phyloP scores from a whole-genome alignment of 2,329 filamentous ascomycete genomes.

The Hypoxylon sp. region DNA sequence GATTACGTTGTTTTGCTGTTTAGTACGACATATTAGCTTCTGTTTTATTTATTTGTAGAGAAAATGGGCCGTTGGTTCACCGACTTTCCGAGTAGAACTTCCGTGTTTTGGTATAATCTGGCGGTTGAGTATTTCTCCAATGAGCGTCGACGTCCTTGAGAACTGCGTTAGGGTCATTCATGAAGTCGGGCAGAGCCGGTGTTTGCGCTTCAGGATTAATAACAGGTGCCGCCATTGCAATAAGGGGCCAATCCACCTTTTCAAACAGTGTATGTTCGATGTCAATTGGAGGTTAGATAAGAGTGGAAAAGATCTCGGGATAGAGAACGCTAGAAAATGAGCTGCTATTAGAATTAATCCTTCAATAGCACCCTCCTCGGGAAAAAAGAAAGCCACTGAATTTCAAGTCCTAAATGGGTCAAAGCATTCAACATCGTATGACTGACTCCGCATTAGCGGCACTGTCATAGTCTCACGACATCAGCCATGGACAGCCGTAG shows the following conservation, averaged over 20 bases:
- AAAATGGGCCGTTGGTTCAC: neutral
- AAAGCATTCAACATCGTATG: neutral
- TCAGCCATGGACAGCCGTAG: too few relatives aligned
- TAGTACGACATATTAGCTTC: neutral
- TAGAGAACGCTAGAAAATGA: neutral
- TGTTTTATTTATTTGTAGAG: neutral
- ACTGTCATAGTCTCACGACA: neutral
- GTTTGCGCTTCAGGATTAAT: neutral
- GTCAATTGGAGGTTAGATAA: neutral
- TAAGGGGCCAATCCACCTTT: neutral
- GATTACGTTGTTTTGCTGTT: conserved; percentile 10
- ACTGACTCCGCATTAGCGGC: neutral
- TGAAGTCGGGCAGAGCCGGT: conserved; percentile 5
- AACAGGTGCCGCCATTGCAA: neutral
- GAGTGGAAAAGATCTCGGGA: neutral
- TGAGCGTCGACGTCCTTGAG: conserved; percentile 6
- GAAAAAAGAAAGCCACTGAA: neutral
- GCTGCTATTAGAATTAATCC: neutral
- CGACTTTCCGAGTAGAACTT: conserved; percentile 15
- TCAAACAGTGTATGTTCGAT: neutral
- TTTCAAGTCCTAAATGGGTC: neutral
- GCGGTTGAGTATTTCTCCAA: conserved; percentile 16
- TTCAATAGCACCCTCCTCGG: neutral
- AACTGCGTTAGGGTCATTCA: conserved; percentile 13
- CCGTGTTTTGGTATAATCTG: conserved; percentile 14